Percentiles rank a stretch among this genome's conserved stretches.
Conservation (phyloP, 2,329 filamentous ascomycete genomes). For the Trichoderma breve region DNA sequence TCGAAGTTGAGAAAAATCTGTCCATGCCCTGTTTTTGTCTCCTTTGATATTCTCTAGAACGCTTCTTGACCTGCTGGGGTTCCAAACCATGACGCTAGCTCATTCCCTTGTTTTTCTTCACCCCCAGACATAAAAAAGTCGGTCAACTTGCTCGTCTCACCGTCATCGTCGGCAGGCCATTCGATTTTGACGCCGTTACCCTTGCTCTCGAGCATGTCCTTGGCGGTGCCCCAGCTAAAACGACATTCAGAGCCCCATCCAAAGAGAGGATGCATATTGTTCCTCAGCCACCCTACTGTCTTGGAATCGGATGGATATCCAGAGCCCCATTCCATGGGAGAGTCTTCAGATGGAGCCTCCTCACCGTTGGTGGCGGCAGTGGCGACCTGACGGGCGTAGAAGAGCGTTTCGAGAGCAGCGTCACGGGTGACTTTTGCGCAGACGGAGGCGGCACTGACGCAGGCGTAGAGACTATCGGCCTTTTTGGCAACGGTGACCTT, state of each 20-base stretch:
- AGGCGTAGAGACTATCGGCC: constrained; percentile 88
- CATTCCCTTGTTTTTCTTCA: constrained; percentile 51
- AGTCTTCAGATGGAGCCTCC: constrained; percentile 35
- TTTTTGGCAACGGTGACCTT: constrained; percentile 81
- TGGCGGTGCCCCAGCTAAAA: constrained; percentile 94
- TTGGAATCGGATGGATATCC: constrained; percentile 88
- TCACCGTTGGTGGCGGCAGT: constrained; percentile 32
- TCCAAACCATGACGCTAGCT: constrained; percentile 82
- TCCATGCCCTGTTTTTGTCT: not conserved
- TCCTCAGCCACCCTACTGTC: constrained; percentile 77
- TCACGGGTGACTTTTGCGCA: constrained; percentile 96
- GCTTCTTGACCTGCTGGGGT: constrained; percentile 65
- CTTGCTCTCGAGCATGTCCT: constrained; percentile 85
- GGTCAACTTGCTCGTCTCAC: constrained; percentile 66
- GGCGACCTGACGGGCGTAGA: constrained; percentile 43
- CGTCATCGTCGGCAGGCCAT: constrained; percentile 76
- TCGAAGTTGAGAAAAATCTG: not conserved
- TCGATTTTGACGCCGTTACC: constrained; percentile 68
- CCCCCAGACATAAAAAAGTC: constrained; percentile 64
- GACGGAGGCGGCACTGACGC: constrained; percentile 89
- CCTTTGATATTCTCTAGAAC: constrained; percentile 51
- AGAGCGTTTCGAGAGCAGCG: constrained; percentile 79
- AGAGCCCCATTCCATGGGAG: constrained; percentile 71
- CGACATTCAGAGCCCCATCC: constrained; percentile 92
- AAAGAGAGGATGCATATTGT: constrained; percentile 88